Evolutionary conservation across 352 stramenopile species (phyloP).

Genomic region (Thraustochytrium striatum): DNA sequence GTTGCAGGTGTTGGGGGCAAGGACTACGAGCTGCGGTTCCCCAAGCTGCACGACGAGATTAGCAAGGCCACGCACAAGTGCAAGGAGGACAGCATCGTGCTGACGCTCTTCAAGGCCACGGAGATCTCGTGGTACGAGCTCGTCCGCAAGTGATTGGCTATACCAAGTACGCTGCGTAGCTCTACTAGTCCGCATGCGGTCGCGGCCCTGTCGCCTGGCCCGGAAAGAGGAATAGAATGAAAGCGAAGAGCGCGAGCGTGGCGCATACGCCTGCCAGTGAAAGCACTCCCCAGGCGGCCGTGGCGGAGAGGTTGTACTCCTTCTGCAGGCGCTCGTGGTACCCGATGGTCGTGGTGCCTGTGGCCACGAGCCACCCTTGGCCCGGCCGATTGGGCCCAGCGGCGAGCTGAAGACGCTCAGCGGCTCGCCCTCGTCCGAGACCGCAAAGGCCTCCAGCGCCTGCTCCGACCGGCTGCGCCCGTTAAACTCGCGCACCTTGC

Average conservation of each 20-base stretch:
- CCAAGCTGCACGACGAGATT: constrained; percentile 47
- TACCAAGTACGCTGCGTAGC: too few species aligned
- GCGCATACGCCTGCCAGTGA: background rate
- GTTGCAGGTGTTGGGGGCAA: background rate
- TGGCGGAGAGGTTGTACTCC: background rate
- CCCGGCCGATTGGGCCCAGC: constrained; percentile 13
- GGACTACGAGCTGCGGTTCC: constrained; percentile 29
- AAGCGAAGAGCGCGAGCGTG: background rate
- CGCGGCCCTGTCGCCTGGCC: background rate
- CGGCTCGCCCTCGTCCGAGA: background rate
- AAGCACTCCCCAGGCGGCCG: background rate
- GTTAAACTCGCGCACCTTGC: background rate
- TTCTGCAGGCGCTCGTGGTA: background rate
- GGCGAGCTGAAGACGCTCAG: background rate
- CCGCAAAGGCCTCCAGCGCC: background rate
- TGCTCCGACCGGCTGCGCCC: background rate
- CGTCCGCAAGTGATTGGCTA: constrained; percentile 14
- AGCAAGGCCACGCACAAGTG: constrained; percentile 7
- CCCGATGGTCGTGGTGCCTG: background rate
- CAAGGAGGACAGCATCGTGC: constrained; percentile 31
- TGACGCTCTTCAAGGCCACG: constrained; percentile 27
- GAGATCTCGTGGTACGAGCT: constrained; percentile 45
- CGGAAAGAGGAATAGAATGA: background rate
- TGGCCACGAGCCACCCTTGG: background rate
- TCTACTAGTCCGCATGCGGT: background rate